Evolutionary conservation across 164 flowering plant species (phyloP).

Genomic region (Pachysandra terminalis): DNA sequence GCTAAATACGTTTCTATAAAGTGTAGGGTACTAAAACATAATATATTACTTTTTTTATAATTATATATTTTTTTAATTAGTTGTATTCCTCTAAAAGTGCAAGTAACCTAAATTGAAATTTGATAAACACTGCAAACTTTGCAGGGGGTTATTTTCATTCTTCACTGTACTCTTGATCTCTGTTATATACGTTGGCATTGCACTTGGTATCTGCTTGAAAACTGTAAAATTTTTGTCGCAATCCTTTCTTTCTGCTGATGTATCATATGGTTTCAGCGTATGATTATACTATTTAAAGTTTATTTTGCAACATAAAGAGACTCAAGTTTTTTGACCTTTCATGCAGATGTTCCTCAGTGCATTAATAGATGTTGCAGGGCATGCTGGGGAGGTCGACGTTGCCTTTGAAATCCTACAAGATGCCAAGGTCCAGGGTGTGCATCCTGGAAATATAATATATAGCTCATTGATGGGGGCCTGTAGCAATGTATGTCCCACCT

Average conservation of each 20-base stretch:
- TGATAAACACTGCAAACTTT: too few relatives aligned
- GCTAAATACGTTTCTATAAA: too few relatives aligned
- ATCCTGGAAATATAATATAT: constrained; percentile 65
- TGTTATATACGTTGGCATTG: too few relatives aligned
- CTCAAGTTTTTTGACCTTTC: constrained; percentile 7
- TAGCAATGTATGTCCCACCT: constrained; percentile 63
- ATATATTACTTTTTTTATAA: too few relatives aligned
- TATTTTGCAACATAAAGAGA: constrained; percentile 2
- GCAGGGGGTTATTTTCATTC: too few relatives aligned
- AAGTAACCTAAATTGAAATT: too few relatives aligned
- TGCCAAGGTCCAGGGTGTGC: constrained; percentile 48
- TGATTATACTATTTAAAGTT: neutral
- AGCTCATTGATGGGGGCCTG: constrained; percentile 99
- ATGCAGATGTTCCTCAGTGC: constrained; percentile 96
- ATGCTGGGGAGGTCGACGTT: constrained; percentile 80
- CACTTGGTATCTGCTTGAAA: neutral
- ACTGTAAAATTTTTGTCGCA: neutral
- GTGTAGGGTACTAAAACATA: too few relatives aligned
- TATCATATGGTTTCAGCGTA: neutral
- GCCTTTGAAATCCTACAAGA: constrained; percentile 66
- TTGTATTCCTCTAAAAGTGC: too few relatives aligned
- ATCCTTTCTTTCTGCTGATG: neutral
- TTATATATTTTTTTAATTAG: too few relatives aligned
- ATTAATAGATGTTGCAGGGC: constrained; percentile 88
- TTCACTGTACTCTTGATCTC: too few relatives aligned